phyloP scores from a whole-genome alignment of 306 rosid genomes.

The Datisca glomerata region DNA sequence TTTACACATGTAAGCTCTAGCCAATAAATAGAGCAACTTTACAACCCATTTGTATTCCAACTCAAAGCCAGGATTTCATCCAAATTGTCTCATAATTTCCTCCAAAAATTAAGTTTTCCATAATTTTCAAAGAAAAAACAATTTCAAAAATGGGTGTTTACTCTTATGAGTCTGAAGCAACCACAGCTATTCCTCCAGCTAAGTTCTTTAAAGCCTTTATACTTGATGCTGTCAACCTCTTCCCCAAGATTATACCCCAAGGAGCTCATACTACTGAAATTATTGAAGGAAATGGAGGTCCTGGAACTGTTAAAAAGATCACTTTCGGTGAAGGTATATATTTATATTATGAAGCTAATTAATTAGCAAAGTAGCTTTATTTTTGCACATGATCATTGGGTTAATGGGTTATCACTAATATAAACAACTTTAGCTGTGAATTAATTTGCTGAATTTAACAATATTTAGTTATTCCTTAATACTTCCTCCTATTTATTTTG shows the following conservation, averaged over 20 bases:
- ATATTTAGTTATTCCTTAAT: background rate
- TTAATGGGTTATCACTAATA: too few relatives aligned
- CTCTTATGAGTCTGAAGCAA: constrained; percentile 14
- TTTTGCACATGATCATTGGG: background rate
- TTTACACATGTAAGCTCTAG: too few relatives aligned
- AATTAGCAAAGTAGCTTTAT: background rate
- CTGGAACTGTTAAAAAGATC: constrained; percentile 33
- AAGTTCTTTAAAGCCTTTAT: constrained; percentile 30
- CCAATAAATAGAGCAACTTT: background rate
- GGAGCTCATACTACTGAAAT: constrained; percentile 12
- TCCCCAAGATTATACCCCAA: constrained; percentile 18
- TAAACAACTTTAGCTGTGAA: too few relatives aligned
- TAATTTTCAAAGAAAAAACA: background rate
- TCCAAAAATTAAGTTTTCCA: background rate
- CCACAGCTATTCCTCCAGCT: constrained; percentile 16
- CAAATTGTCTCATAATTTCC: too few relatives aligned
- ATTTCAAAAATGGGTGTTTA: constrained; percentile 23
- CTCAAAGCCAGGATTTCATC: too few relatives aligned
- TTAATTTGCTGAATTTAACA: too few relatives aligned
- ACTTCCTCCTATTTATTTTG: too few relatives aligned
- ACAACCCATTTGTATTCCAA: background rate
- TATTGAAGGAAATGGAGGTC: constrained; percentile 36
- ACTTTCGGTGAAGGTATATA: constrained; percentile 15
- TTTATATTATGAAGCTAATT: background rate
- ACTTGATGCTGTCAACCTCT: constrained; percentile 14